A percentile compares a stretch with the other conserved stretches of the same genome.
Conservation (phyloP, 192 early-diverging fungal genomes). For the Kappamyces sp. region DNA sequence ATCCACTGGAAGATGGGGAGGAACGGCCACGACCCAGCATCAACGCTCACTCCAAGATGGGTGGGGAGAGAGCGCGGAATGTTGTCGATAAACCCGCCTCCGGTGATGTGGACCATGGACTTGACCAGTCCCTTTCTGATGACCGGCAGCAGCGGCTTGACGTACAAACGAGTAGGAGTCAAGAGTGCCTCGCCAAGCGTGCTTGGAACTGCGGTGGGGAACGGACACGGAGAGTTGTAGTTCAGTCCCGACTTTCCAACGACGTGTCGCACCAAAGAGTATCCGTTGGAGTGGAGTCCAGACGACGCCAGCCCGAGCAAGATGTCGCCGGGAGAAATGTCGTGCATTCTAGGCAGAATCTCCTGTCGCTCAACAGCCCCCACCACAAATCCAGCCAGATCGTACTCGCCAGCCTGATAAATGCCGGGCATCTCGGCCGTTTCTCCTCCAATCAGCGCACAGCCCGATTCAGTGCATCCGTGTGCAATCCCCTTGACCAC, state of each 20-base stretch:
- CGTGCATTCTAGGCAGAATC: conserved; percentile 76
- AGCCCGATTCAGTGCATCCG: conserved; percentile 85
- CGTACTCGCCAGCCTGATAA: conserved; percentile 76
- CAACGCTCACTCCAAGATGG: conserved; percentile 72
- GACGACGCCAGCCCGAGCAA: conserved; percentile 91
- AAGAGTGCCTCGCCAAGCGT: conserved; percentile 83
- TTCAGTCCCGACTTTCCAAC: conserved; percentile 61
- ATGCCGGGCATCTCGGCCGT: conserved; percentile 99
- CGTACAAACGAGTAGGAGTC: conserved; percentile 93
- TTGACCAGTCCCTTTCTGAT: conserved; percentile 74
- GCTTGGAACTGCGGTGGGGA: conserved; percentile 35
- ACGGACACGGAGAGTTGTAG: conserved; percentile 79
- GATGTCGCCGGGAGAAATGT: conserved; percentile 74
- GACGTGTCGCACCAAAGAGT: conserved; percentile 92
- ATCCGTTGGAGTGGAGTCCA: conserved; percentile 98
- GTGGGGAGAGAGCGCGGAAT: conserved; percentile 92
- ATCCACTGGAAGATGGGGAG: conserved; percentile 96
- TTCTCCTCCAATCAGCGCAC: conserved; percentile 96
- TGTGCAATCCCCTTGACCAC: conserved; percentile 90
- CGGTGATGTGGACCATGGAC: conserved; percentile 97
- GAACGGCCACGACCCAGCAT: conserved; percentile 73
- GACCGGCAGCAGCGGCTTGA: conserved; percentile 82
- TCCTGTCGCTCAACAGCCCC: conserved; percentile 89
- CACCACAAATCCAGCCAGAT: conserved; percentile 95
- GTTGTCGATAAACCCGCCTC: conserved; percentile 97